Evolutionary conservation across 345 rosid genomes (phyloP).

Genomic region (Theobroma cacao): DNA sequence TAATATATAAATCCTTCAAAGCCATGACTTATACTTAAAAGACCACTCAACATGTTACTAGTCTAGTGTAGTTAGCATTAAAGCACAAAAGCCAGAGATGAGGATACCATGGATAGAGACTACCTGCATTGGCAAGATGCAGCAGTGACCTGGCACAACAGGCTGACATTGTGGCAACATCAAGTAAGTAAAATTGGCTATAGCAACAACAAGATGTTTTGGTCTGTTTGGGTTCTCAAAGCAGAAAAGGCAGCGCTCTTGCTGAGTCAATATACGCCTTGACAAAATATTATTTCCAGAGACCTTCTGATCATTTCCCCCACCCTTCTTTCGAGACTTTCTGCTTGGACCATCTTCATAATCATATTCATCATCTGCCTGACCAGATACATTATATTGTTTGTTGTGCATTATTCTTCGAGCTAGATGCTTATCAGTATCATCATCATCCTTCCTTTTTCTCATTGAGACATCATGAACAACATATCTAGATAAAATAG

Average conservation of each 20-base stretch:
- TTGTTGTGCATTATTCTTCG: conserved; percentile 69
- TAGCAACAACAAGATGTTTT: conserved; percentile 79
- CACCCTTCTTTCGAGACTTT: conserved; percentile 48
- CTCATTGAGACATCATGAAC: conserved; percentile 38
- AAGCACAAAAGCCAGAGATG: neutral
- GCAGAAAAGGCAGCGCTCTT: conserved; percentile 88
- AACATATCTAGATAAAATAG: conserved; percentile 34
- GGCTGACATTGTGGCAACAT: conserved; percentile 81
- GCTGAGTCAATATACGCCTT: conserved; percentile 76
- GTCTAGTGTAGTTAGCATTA: neutral
- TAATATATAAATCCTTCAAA: neutral
- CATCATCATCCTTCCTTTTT: conserved; percentile 57
- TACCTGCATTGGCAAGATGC: conserved; percentile 88
- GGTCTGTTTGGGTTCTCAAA: conserved; percentile 90
- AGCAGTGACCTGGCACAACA: conserved; percentile 86
- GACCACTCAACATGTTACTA: neutral
- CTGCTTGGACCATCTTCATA: conserved; percentile 71
- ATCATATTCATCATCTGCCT: conserved; percentile 91
- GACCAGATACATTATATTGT: conserved; percentile 60
- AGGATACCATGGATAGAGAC: neutral
- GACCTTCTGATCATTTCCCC: conserved; percentile 29
- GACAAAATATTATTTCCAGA: conserved; percentile 41
- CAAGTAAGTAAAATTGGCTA: conserved; percentile 88
- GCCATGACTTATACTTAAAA: neutral
- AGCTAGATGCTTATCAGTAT: conserved; percentile 76